Conservation (phyloP, 2,329 filamentous ascomycete species). For the Capronia americana region DNA sequence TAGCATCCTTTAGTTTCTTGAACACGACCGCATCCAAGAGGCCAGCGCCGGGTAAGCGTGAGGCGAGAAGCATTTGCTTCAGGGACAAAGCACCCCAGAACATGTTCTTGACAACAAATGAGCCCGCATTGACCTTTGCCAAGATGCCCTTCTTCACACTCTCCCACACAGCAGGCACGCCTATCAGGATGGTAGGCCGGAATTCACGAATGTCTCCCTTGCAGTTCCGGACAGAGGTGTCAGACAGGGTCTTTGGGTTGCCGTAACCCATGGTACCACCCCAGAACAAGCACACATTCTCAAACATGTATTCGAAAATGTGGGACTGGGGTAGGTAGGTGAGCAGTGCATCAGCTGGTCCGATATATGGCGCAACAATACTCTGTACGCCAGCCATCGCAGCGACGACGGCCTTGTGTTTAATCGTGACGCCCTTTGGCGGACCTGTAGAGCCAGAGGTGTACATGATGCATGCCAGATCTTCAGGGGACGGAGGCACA, state of each 20-base stretch:
- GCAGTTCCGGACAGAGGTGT: slow-evolving; percentile 85
- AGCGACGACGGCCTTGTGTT: slow-evolving; percentile 78
- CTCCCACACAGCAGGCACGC: slow-evolving; percentile 97
- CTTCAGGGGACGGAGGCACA: slow-evolving; percentile 71
- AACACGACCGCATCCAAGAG: slow-evolving; percentile 85
- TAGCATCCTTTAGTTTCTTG: slow-evolving; percentile 87
- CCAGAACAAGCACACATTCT: slow-evolving; percentile 87
- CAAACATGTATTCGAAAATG: slow-evolving; percentile 95
- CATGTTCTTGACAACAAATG: slow-evolving; percentile 72
- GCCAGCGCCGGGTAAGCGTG: slow-evolving; percentile 63
- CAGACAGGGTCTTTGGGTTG: slow-evolving; percentile 85
- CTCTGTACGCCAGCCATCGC: slow-evolving; percentile 81
- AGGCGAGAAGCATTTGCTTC: slow-evolving; percentile 65
- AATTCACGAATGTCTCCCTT: slow-evolving; percentile 93
- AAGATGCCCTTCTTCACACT: slow-evolving; percentile 94
- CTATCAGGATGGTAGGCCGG: slow-evolving; percentile 85
- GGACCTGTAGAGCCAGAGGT: slow-evolving; percentile 86
- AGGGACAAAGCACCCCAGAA: slow-evolving; percentile 74
- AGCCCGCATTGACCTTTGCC: slow-evolving; percentile 74
- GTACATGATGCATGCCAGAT: slow-evolving; percentile 76
- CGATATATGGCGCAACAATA: slow-evolving; percentile 78
- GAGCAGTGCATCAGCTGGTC: slow-evolving; percentile 77
- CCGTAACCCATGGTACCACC: slow-evolving; percentile 94
- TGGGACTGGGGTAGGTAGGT: slow-evolving; percentile 94
- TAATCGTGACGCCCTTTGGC: slow-evolving; percentile 83